A percentile compares a stretch with the other conserved stretches of the same genome.
phyloP scores from a whole-genome alignment of 495 filamentous ascomycete genomes.

The Jackrogersella minutella region DNA sequence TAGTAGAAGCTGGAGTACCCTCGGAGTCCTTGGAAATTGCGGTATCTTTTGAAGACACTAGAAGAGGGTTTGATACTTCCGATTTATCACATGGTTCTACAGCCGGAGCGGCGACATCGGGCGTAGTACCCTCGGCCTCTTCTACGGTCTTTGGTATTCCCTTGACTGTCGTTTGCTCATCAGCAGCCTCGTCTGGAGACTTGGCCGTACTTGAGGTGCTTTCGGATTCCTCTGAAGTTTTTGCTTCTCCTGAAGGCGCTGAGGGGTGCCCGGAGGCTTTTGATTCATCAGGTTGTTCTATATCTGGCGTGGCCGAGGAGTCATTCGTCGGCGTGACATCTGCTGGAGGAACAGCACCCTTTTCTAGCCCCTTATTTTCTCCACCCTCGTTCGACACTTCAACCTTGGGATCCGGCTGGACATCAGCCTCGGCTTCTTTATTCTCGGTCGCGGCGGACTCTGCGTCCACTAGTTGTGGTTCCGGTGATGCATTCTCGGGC shows the following conservation, averaged over 20 bases:
- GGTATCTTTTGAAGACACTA: too few relatives aligned
- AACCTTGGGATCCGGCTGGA: slow-evolving; percentile 17
- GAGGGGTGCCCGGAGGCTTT: not conserved
- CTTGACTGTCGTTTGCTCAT: too few relatives aligned
- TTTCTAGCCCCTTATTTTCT: slow-evolving; percentile 25
- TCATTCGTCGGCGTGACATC: slow-evolving; percentile 13
- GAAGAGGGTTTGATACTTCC: too few relatives aligned
- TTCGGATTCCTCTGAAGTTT: too few relatives aligned
- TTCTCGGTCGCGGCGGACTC: slow-evolving; percentile 31
- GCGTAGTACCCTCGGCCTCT: too few relatives aligned
- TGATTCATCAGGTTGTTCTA: not conserved
- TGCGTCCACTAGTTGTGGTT: not conserved
- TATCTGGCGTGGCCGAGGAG: not conserved
- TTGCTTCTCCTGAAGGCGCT: not conserved
- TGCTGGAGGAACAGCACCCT: slow-evolving; percentile 12
- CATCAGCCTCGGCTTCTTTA: slow-evolving; percentile 29
- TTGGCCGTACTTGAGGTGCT: too few relatives aligned
- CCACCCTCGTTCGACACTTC: slow-evolving; percentile 28
- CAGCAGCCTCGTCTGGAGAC: too few relatives aligned
- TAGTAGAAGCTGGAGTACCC: too few relatives aligned
- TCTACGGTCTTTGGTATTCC: too few relatives aligned
- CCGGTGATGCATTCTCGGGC: slow-evolving; percentile 16
- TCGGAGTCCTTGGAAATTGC: too few relatives aligned
- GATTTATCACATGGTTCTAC: too few relatives aligned
- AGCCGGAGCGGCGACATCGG: too few relatives aligned